These are phyloP conservation scores for Fomitopsis pinicola DNA, from an alignment of 1,284 basidiomycete species.

Conservation along the genomic window DNA sequence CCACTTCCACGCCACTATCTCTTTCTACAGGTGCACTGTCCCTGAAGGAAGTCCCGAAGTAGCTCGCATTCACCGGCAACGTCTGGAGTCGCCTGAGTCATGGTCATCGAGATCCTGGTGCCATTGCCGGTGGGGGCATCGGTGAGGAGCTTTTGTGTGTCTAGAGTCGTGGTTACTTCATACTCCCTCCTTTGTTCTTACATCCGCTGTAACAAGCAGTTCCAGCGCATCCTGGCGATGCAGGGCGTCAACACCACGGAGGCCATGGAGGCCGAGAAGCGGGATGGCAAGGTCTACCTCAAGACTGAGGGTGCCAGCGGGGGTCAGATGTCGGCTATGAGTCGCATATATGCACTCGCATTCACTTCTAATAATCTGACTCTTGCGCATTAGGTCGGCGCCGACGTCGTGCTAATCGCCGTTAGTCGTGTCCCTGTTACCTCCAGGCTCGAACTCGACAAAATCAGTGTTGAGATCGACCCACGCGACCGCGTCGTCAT, in stretches of 20 bases:
- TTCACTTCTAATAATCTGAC: neutral
- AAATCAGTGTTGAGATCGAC: no score
- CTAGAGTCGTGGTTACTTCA: slow-evolving; percentile 28
- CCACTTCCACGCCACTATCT: no score
- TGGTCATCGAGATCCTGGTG: slow-evolving; percentile 92
- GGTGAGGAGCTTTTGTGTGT: slow-evolving; percentile 87
- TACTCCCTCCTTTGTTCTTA: neutral
- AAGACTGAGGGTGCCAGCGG: slow-evolving; percentile 91
- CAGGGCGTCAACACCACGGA: slow-evolving; percentile 98
- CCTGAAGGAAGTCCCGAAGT: slow-evolving; percentile 88
- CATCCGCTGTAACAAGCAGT: no score
- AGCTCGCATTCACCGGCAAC: slow-evolving; percentile 97
- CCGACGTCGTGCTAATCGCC: slow-evolving; percentile 93
- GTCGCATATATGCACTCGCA: slow-evolving; percentile 21
- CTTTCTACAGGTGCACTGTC: slow-evolving; percentile 88
- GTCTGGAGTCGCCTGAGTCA: slow-evolving; percentile 98
- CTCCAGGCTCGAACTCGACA: slow-evolving; percentile 49
- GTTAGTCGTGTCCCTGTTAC: slow-evolving; percentile 87
- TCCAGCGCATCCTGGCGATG: slow-evolving; percentile 79
- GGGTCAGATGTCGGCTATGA: slow-evolving; percentile 82
- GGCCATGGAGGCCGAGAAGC: slow-evolving; percentile 84
- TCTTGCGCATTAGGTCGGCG: slow-evolving; percentile 64
- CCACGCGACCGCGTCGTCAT: no score
- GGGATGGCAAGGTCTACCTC: slow-evolving; percentile 79
- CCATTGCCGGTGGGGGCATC: slow-evolving; percentile 93